Conservation (phyloP, 139 green algal species). For the Parachlorella kessleri region DNA sequence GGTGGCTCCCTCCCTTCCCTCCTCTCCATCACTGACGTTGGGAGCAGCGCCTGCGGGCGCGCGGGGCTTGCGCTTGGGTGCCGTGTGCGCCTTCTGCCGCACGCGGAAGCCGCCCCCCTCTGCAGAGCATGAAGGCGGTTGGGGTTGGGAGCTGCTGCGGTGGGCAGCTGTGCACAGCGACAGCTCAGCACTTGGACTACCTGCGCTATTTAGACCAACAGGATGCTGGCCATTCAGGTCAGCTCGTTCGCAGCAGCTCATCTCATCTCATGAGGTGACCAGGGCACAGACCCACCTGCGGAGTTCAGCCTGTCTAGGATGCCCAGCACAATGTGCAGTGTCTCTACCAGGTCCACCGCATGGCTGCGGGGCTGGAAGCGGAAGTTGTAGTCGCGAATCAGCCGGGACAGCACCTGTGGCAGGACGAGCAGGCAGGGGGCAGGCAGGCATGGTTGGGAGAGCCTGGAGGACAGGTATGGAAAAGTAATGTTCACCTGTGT, state of each 20-base stretch:
- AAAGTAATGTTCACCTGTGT: not conserved
- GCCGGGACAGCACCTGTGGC: constrained; percentile 43
- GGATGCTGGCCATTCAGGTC: not conserved
- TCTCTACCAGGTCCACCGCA: constrained; percentile 64
- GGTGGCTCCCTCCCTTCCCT: too few species aligned
- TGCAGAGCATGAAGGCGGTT: constrained; percentile 2
- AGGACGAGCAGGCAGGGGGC: not conserved
- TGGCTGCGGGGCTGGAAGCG: constrained; percentile 55
- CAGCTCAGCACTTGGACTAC: too few species aligned
- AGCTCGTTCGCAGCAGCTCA: not conserved
- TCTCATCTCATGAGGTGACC: not conserved
- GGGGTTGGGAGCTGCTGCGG: not conserved
- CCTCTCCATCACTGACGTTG: too few species aligned
- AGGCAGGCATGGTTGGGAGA: not conserved
- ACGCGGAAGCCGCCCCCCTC: constrained; percentile 43
- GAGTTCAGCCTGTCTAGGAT: constrained; percentile 64
- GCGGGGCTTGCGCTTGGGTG: not conserved
- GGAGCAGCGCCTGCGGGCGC: too few species aligned
- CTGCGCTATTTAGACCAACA: too few species aligned
- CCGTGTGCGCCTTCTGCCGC: not conserved
- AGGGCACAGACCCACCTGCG: not conserved
- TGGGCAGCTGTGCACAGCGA: too few species aligned
- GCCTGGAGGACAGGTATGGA: not conserved
- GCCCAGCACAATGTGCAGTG: constrained; percentile 63
- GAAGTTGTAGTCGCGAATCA: constrained; percentile 65